Evolutionary conservation across 345 rosid genomes (phyloP).

Genomic region (Rubroshorea leprosula): DNA sequence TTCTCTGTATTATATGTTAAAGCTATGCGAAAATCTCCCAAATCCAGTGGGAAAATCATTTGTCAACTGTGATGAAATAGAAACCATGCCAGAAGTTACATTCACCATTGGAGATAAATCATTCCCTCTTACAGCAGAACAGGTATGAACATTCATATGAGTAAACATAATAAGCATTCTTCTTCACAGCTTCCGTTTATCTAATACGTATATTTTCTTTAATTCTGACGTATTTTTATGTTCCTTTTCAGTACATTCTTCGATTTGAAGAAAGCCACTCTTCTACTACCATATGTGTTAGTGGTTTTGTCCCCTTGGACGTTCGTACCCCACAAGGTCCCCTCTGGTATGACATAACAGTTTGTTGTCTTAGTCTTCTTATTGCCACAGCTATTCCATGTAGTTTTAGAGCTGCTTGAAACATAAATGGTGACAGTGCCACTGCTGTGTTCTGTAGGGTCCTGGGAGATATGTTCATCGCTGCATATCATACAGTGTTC

Average conservation of each 20-base stretch:
- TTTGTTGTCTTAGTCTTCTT: not conserved
- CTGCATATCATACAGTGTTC: conserved; percentile 54
- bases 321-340: conserved; percentile 51
- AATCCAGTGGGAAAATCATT: conserved; percentile 39
- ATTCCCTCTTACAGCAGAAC: conserved; percentile 42
- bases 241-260: conserved; percentile 34
- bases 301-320: conserved; percentile 43
- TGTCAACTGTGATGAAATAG: conserved; percentile 35
- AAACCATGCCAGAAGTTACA: conserved; percentile 38
- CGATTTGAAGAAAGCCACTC: conserved; percentile 30
- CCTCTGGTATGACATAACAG: conserved; percentile 34
- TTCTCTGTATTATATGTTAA: not conserved
- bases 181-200: not conserved
- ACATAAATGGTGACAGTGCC: not conserved
- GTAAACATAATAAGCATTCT: too few species aligned
- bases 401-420: not conserved
- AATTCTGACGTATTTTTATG: not conserved
- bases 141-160: conserved; percentile 24
- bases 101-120: conserved; percentile 40
- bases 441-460: conserved; percentile 32
- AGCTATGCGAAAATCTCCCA: conserved; percentile 51
- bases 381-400: not conserved
- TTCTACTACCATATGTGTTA: conserved; percentile 37
- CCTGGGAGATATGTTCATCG: conserved; percentile 49
- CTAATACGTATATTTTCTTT: too few species aligned